phyloP scores from a whole-genome alignment of 306 rosid genomes.

The Albizia julibrissin region DNA sequence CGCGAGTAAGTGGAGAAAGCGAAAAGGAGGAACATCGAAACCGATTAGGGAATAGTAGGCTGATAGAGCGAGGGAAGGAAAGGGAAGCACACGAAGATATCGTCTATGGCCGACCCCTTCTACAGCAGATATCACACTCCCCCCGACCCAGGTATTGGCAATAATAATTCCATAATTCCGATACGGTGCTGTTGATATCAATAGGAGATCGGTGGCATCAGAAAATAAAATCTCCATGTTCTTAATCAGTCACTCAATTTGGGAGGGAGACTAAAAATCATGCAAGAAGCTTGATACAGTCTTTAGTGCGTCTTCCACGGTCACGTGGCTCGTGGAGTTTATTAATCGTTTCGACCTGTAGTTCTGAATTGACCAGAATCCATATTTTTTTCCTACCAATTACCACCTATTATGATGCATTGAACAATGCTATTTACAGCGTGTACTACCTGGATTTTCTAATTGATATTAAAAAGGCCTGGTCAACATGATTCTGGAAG shows the following conservation, averaged over 20 bases:
- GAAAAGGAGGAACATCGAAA: neutral
- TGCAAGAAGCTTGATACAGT: neutral
- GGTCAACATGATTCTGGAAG: neutral
- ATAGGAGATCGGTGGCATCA: neutral
- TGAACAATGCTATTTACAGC: neutral
- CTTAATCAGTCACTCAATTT: neutral
- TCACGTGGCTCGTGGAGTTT: neutral
- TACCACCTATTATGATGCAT: neutral
- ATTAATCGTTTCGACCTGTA: neutral
- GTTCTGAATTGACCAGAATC: neutral
- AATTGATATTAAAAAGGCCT: neutral
- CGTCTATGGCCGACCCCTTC: conserved; percentile 60
- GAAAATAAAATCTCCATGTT: neutral
- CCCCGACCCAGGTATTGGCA: conserved; percentile 45
- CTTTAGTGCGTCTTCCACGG: neutral
- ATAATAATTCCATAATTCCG: neutral
- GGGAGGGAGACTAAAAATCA: neutral
- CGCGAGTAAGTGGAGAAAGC: neutral
- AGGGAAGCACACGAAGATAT: neutral
- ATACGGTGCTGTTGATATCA: neutral
- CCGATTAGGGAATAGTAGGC: neutral
- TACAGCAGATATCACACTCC: conserved; percentile 45
- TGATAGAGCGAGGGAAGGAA: neutral
- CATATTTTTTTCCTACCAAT: neutral
- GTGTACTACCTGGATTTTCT: neutral